Base-by-base conservation (phyloP, 805 yeast genomes). In the Saccharomyces jurei region DNA sequence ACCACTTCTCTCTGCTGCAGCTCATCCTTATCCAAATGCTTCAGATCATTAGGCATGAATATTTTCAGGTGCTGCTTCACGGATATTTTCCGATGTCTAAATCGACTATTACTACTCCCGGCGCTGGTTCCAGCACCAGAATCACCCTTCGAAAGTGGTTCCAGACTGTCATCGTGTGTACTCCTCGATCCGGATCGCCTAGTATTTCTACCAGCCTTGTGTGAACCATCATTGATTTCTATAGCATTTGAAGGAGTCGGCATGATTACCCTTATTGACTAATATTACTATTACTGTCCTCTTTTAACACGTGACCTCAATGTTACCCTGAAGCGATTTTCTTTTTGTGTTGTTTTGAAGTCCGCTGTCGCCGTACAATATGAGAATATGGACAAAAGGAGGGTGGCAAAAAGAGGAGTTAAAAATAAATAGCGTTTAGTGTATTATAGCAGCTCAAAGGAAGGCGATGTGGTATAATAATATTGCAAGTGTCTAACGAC, bases 21-120 rank as follows among this genome's bases (percentile, higher is more conserved):
- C 52, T 67, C 72, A 46, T 65, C 65, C 50, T 83, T 80, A 58
- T 90, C 96, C 48, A 84, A 68, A 59, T 87, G 87, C 0, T 96
- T 92, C 51, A 92, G 73, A 63, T 92, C 97, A 54, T 77, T 74
- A 61, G 89, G 96, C 66, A 80, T 80, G 67, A 84, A 80, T 8
- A 92, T 84, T 56, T 84, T 85, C 55, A 92, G 78, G 10, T 87
- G 82, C 68, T 90, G 96, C 70, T 91, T 94, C 50, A 91, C 94
- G 50, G 96, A 86, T 60, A 92, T 91, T 73, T 94, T 94, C 56
- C 98, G 81, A 76, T 92, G 97, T 60, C 99, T 84, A 72, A 91
- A 91, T 58, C 97, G 76, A 46, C 92, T 86, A 52, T 55, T 56
- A 50, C 81, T 80, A 25, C 81, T 76, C 48, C 73, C 67, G 36